phyloP scores from a whole-genome alignment of 768 basidiomycete species.

The Exsudoporus frostii region DNA sequence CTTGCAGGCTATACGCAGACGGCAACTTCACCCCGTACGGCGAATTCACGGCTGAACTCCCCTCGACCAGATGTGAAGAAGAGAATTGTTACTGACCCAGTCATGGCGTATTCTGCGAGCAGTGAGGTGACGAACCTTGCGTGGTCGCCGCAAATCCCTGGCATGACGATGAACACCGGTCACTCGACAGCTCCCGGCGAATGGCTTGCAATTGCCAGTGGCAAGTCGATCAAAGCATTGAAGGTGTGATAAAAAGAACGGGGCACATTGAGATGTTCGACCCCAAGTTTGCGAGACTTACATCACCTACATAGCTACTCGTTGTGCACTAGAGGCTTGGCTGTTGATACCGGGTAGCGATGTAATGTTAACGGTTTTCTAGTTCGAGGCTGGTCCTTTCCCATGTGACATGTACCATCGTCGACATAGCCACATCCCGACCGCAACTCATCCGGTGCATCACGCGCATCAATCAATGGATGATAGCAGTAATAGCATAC shows the following conservation, averaged over 20 bases:
- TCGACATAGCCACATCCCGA: too few relatives aligned
- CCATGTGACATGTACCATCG: not conserved
- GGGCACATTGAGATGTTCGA: not conserved
- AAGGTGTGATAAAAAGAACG: slow-evolving; percentile 55
- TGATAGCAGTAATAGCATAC: too few relatives aligned
- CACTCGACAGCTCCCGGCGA: slow-evolving; percentile 75
- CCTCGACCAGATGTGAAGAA: slow-evolving; percentile 81
- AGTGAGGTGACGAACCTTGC: slow-evolving; percentile 80
- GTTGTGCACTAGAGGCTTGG: not conserved
- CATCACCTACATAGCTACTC: not conserved
- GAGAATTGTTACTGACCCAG: slow-evolving; percentile 67
- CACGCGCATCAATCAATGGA: too few relatives aligned
- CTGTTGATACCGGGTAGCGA: not conserved
- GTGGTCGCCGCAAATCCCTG: slow-evolving; percentile 84
- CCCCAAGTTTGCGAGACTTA: not conserved
- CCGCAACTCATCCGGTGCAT: too few relatives aligned
- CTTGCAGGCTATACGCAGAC: slow-evolving; percentile 60
- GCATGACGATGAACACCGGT: slow-evolving; percentile 71
- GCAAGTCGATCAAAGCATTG: slow-evolving; percentile 76
- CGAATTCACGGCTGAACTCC: slow-evolving; percentile 71
- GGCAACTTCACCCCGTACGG: slow-evolving; percentile 63
- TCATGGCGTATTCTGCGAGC: slow-evolving; percentile 79
- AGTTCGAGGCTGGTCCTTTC: not conserved
- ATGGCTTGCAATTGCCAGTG: slow-evolving; percentile 83
- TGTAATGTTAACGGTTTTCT: not conserved